A percentile compares a stretch with the other conserved stretches of the same genome.
Evolutionary conservation across 2,329 filamentous ascomycete genomes (phyloP).

Genomic region (Penicillium rolfsii): DNA sequence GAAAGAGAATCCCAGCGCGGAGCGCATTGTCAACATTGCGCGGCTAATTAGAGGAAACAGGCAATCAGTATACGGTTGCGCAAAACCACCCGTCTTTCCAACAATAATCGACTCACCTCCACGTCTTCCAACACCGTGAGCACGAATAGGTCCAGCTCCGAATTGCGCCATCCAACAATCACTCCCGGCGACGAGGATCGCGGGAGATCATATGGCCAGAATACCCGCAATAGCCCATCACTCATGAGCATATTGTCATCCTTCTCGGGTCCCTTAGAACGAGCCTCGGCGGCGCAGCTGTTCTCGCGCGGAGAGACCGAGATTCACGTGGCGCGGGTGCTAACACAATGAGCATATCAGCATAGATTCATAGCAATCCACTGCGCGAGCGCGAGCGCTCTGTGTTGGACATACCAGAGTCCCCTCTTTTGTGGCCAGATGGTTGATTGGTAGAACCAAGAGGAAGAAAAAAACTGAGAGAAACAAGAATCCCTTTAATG

Average conservation of each 20-base stretch:
- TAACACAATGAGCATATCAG: slow-evolving; percentile 42
- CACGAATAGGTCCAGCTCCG: slow-evolving; percentile 84
- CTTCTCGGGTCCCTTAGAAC: slow-evolving; percentile 63
- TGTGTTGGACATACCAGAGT: slow-evolving; percentile 64
- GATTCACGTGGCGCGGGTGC: slow-evolving; percentile 78
- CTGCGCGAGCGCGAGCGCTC: background rate
- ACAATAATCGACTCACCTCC: slow-evolving; percentile 66
- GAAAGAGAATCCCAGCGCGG: slow-evolving; percentile 78
- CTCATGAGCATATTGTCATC: slow-evolving; percentile 66
- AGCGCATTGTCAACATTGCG: slow-evolving; percentile 86
- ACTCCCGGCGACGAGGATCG: slow-evolving; percentile 75
- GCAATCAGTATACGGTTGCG: slow-evolving; percentile 9
- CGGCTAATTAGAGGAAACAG: slow-evolving; percentile 53
- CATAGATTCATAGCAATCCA: slow-evolving; percentile 3
- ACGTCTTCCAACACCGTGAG: slow-evolving; percentile 88
- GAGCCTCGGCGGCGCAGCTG: slow-evolving; percentile 92
- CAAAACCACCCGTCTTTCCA: background rate
- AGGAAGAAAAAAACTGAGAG: slow-evolving; percentile 84
- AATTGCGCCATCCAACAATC: slow-evolving; percentile 95
- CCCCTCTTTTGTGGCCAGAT: slow-evolving; percentile 78
- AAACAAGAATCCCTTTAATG: slow-evolving; percentile 79
- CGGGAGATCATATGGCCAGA: slow-evolving; percentile 90
- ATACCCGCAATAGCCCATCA: slow-evolving; percentile 94
- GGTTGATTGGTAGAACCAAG: slow-evolving; percentile 80
- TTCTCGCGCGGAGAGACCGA: slow-evolving; percentile 90